These are phyloP conservation scores for Vicia sativa DNA, from an alignment of 306 rosid genomes.

Conservation along the genomic window DNA sequence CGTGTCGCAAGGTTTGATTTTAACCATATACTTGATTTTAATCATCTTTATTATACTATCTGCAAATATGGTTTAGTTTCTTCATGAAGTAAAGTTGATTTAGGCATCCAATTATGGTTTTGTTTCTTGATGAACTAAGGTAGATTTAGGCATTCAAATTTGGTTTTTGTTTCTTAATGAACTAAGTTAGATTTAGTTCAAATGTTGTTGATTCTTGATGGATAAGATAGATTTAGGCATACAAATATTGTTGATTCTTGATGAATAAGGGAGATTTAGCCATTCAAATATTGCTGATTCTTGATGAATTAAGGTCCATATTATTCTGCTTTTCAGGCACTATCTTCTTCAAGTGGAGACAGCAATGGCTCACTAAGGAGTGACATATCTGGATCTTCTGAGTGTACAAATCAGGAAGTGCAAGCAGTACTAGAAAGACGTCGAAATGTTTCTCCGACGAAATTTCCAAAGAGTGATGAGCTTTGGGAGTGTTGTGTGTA, in stretches of 20 bases:
- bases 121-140: background rate
- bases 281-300: background rate
- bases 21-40: no score
- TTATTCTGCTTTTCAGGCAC: slow-evolving; percentile 46
- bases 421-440: slow-evolving; percentile 27
- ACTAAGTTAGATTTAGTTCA: slow-evolving; percentile 24
- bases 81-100: slow-evolving; percentile 22
- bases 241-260: slow-evolving; percentile 9
- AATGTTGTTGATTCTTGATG: background rate
- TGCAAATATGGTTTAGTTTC: slow-evolving; percentile 23
- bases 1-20: slow-evolving; percentile 46
- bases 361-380: slow-evolving; percentile 22
- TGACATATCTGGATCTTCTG: slow-evolving; percentile 41
- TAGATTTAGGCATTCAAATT: slow-evolving; percentile 22
- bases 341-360: slow-evolving; percentile 33
- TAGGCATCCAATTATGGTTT: slow-evolving; percentile 19
- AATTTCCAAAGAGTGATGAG: background rate
- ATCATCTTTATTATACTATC: background rate
- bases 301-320: slow-evolving; percentile 9
- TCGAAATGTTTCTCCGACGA: background rate
- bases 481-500: background rate
- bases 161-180: slow-evolving; percentile 7
- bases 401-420: slow-evolving; percentile 30
- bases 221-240: background rate
- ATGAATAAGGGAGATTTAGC: slow-evolving; percentile 3